Conservation (phyloP, 2,329 filamentous ascomycete species). For the Fusarium xylarioides region DNA sequence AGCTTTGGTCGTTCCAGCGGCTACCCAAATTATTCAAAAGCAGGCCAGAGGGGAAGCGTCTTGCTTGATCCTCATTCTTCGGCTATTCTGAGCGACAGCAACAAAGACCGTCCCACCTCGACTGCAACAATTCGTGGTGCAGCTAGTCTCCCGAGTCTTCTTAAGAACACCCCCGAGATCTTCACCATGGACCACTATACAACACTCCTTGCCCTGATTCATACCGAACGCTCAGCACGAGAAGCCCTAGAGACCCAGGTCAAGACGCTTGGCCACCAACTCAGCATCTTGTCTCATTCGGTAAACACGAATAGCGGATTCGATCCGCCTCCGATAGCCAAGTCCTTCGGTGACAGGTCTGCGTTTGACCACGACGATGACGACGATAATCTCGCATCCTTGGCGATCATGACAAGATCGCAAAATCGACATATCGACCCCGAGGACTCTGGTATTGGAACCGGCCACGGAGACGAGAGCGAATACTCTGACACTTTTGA, state of each 20-base stretch:
- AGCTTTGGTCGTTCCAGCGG: conserved; percentile 40
- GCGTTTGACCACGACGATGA: conserved; percentile 57
- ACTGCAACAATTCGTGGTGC: conserved; percentile 59
- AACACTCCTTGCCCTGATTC: conserved; percentile 61
- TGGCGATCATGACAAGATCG: conserved; percentile 19
- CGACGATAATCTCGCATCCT: conserved; percentile 46
- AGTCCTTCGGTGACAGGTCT: conserved; percentile 51
- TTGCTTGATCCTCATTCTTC: conserved; percentile 48
- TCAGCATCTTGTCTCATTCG: conserved; percentile 58
- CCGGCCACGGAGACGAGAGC: conserved; percentile 52
- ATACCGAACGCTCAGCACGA: conserved; percentile 65
- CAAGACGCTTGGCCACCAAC: conserved; percentile 59
- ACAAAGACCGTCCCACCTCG: conserved; percentile 51
- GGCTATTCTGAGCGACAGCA: background rate
- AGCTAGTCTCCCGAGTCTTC: conserved; percentile 55
- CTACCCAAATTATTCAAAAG: conserved; percentile 44
- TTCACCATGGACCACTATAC: conserved; percentile 59
- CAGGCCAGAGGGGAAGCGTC: conserved; percentile 53
- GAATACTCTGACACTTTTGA: conserved; percentile 60
- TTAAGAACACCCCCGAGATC: conserved; percentile 44
- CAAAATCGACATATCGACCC: conserved; percentile 40
- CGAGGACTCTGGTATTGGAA: conserved; percentile 51
- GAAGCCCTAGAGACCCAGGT: conserved; percentile 66
- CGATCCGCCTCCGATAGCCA: conserved; percentile 48
- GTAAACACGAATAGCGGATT: conserved; percentile 30